Evolutionary conservation across 345 rosid genomes (phyloP), one percentile per base, ranked within the genome.

Genomic region (Rhodomyrtus tomentosa): DNA sequence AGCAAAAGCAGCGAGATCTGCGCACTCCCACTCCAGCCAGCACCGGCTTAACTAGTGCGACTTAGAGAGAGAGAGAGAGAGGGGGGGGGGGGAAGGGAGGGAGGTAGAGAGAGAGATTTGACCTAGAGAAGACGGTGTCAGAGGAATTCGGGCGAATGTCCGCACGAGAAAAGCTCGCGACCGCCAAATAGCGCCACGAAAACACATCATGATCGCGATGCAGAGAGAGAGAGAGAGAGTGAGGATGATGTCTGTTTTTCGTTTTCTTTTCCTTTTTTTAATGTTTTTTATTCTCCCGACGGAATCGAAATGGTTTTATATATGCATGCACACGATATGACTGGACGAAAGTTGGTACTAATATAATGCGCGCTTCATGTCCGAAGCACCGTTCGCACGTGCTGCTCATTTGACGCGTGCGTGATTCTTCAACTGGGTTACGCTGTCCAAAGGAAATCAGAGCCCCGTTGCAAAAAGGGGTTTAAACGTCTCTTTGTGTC

Each of bases 81-180:
- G 83, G 27, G 87, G 36, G 81, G 29, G 15, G 24, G 83, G 11
- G 74, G 8, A 54, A 53, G 49, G 48, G 32, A 52, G 73, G 51
- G 27, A 49, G 36, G 55, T 80, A 50, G 38, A 50, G 82, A 36
- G 87, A 50, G 82, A 45, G 50, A 68, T 88, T 62, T 4, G 87
- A 86, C 84, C 85, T 80, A 13, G 42, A 50, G 51, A 38, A 16
- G 81, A 6, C 8, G 62, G 10, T 25, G 87, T 25, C 83, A 82
- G 90, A 84, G 55, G 86, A 86, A 90, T 55, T 84, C 85, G 83
- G 79, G 93, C 82, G 86, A 84, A 86, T 81, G 92, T 88, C 87
- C 91, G 87, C 86, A 87, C 82, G 81, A 55, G 87, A 84, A 85
- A 79, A 84, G 89, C 87, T 80, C 50, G 81, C 84, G 88, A 54